Conservation (phyloP, 2,329 filamentous ascomycete species). For the Colletotrichum sp. region DNA sequence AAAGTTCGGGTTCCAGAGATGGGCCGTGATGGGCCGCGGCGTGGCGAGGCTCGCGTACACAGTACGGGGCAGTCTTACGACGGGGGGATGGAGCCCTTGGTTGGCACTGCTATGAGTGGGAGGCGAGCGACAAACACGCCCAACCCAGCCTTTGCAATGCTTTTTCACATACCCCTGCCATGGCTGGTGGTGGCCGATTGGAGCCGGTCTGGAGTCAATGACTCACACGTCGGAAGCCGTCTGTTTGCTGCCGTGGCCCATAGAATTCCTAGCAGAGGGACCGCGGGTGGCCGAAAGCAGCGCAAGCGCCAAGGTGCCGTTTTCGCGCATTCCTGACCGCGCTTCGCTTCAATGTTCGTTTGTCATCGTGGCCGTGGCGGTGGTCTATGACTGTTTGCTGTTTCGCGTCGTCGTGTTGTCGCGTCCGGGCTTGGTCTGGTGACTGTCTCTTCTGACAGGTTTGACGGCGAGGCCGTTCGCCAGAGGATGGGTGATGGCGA, state of each 20-base stretch:
- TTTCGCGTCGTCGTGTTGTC: conserved; percentile 11
- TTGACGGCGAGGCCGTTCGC: conserved; percentile 14
- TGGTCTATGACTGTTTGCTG: background rate
- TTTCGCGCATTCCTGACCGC: conserved; percentile 8
- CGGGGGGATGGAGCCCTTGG: background rate
- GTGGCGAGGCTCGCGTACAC: conserved; percentile 22
- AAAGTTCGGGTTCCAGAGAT: conserved; percentile 6
- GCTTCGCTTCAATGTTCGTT: background rate
- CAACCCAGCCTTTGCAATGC: conserved; percentile 9
- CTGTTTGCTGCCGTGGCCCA: conserved; percentile 15
- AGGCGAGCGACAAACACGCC: conserved; percentile 1
- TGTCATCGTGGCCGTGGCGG: background rate
- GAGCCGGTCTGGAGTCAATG: conserved; percentile 19
- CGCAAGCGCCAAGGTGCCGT: conserved; percentile 8
- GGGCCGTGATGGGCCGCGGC: background rate
- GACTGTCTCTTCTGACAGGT: conserved; percentile 14
- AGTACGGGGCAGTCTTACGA: conserved; percentile 5
- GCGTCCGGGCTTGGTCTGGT: conserved; percentile 14
- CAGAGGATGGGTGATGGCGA: background rate
- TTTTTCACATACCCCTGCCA: background rate
- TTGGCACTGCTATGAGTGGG: background rate
- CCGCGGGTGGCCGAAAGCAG: conserved; percentile 18
- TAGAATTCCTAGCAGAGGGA: conserved; percentile 6
- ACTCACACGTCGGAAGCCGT: conserved; percentile 23
- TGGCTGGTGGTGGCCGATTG: conserved; percentile 12